A percentile compares a stretch with the other conserved stretches of the same genome.
phyloP scores from a whole-genome alignment of 106 monocot genomes.

The Dioscorea dumetorum region DNA sequence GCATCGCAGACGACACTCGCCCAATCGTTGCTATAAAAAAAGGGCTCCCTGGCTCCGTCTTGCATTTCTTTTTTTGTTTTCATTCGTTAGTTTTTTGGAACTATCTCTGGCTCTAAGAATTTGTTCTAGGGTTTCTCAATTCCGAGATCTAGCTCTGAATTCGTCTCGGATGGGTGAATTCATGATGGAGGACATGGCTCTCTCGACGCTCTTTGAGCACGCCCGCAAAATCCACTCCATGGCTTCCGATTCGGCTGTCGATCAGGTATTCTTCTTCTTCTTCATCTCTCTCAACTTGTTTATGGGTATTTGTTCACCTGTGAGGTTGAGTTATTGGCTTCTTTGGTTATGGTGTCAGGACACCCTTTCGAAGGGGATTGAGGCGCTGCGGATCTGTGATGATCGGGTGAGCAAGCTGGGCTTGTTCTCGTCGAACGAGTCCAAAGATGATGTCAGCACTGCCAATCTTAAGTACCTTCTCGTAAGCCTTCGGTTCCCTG shows the following conservation, averaged over 20 bases:
- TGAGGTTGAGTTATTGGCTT: background rate
- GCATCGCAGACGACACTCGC: no score
- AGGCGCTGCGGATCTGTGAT: slow-evolving; percentile 50
- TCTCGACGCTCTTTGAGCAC: slow-evolving; percentile 76
- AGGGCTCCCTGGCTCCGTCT: no score
- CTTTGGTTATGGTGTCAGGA: slow-evolving; percentile 19
- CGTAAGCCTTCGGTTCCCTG: slow-evolving; percentile 18
- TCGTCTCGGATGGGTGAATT: slow-evolving; percentile 20
- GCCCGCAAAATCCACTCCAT: slow-evolving; percentile 55
- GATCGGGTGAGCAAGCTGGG: slow-evolving; percentile 92
- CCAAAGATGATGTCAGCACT: slow-evolving; percentile 92
- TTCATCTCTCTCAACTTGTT: background rate
- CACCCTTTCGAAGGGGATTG: slow-evolving; percentile 50
- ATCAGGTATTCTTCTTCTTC: slow-evolving; percentile 42
- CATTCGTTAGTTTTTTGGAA: no score
- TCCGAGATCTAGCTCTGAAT: background rate
- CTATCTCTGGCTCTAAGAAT: background rate
- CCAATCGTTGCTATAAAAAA: no score
- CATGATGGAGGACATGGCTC: slow-evolving; percentile 59
- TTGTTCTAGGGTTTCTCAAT: background rate
- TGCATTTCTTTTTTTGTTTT: no score
- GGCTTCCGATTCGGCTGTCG: slow-evolving; percentile 49
- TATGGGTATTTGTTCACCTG: background rate
- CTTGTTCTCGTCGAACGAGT: slow-evolving; percentile 81
- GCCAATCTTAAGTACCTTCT: slow-evolving; percentile 87